Percentiles rank a stretch among this genome's conserved stretches.
Conservation (phyloP, 768 basidiomycete genomes). For the Auriscalpium vulgare region DNA sequence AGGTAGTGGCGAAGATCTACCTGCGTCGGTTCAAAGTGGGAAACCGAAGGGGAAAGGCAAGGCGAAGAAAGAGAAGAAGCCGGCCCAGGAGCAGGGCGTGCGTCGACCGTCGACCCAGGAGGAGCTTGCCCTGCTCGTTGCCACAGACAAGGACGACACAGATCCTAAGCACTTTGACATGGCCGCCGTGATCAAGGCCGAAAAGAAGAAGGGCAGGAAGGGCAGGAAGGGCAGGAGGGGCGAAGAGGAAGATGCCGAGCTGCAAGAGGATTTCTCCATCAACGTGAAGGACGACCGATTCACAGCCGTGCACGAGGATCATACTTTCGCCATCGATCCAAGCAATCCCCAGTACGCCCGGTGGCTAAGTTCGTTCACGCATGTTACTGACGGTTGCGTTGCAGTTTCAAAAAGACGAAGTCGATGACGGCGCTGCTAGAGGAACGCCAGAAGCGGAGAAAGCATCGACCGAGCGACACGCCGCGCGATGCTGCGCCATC, state of each 20-base stretch:
- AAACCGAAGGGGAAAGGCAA: constrained; percentile 8
- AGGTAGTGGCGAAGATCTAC: constrained; percentile 32
- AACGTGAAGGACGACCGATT: constrained; percentile 87
- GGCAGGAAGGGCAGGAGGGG: constrained; percentile 31
- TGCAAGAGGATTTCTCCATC: constrained; percentile 76
- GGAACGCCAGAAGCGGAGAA: constrained; percentile 70
- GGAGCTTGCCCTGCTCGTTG: constrained; percentile 56
- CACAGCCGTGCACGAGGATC: constrained; percentile 79
- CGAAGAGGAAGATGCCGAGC: constrained; percentile 49
- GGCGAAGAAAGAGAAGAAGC: constrained; percentile 6
- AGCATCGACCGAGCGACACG: constrained; percentile 19
- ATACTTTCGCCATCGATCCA: constrained; percentile 92
- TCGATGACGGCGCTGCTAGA: constrained; percentile 79
- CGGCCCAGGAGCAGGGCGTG: neutral
- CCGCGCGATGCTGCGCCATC: neutral
- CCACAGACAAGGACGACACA: constrained; percentile 42
- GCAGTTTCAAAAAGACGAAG: constrained; percentile 88
- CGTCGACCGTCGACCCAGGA: constrained; percentile 39
- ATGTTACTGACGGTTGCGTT: constrained; percentile 4
- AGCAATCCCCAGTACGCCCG: constrained; percentile 82
- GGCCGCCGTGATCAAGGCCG: constrained; percentile 80
- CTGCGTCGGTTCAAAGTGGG: constrained; percentile 8
- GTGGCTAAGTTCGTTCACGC: neutral
- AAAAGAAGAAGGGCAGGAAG: constrained; percentile 51
- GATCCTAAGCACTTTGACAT: constrained; percentile 83